Evolutionary conservation across 495 filamentous ascomycete species (phyloP), one percentile per base, ranked within the genome.

Genomic region (Penicillium macrosclerotiorum): DNA sequence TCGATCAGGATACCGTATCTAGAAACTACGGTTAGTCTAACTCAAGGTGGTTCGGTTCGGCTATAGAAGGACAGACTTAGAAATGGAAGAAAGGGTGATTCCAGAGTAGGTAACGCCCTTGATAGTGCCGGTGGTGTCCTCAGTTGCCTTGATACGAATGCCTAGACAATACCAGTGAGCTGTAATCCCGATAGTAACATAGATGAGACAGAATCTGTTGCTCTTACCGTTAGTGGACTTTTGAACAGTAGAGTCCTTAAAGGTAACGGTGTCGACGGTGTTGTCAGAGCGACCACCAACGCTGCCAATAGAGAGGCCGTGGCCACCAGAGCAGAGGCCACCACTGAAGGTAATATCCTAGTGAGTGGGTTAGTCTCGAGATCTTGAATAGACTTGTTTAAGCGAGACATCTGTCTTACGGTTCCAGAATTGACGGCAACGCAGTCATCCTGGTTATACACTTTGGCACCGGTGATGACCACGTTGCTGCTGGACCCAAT

Each of bases 371-470:
- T 34, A 52, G 55, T 23, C 35, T 11, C 12, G 11, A 17, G 12
- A 9, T 6, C 18, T 18, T 8, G 3, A 7, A 14, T 14, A 1
- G 4, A 19, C 7, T 17, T 30, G 1, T 11, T 2, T 17, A 12
- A 12, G 5, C 3, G 6, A 11, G 5, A 24, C 5, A 3, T 2
- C 18, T 14, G 12, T 25, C 22, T 27, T 52, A 59, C 55, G 19
- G 55, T 52, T 20, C 56, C 56, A 27, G 56, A 78, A 58, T 83
- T 86, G 49, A 86, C 53, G 8, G 82, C 82, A 13, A 85, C 59
- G 51, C 83, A 86, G 51, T 86, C 82, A 49, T 85, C 82, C 59
- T 86, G 82, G 54, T 80, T 85, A 45, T 78, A 69, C 3, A 84
- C 73, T 17, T 57, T 77, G 8, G 78, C 75, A 16, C 71, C 69